Evolutionary conservation across 805 yeast species (phyloP), one percentile per base, ranked within the genome.

Genomic region (Allodekkera sacchari): DNA sequence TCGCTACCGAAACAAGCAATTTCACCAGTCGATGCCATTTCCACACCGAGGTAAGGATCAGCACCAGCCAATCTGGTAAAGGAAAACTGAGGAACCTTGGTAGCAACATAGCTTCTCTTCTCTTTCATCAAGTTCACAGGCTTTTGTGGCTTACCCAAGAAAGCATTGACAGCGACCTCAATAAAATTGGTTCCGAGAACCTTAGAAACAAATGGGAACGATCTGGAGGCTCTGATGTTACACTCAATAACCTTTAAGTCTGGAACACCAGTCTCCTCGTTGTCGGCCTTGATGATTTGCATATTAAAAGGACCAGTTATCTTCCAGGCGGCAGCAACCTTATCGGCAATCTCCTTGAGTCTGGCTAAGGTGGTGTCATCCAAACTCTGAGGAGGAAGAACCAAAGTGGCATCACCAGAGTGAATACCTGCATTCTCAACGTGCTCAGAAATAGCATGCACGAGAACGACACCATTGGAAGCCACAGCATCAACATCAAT

Each of bases 21-120:
- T 65, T 92, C 99, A 61, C 99, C 99, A 32, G 99, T 92, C 9
- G 97, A 88, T 6, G 97, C 80, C 99, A 92, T 92, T 66, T 92
- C 99, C 45, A 92, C 98, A 43, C 98, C 98, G 54, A 92, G 70
- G 71, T 83, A 88, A 42, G 99, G 99, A 61, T 92, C 99, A 31
- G 99, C 99, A 45, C 98, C 99, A 13, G 97, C 96, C 52, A 92
- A 71, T 66, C 99, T 79, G 24, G 97, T 88, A 68, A 92, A 92
- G 6, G 97, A 89, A 63, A 92, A 92, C 66, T 92, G 99, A 29
- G 99, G 98, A 34, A 89, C 96, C 66, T 92, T 92, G 34, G 94
- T 83, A 31, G 97, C 97, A 53, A 89, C 97, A 52, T 85, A 83
- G 47, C 73, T 66, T 60, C 84, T 83, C 36, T 67, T 49, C 48